These are phyloP conservation scores for Colletotrichum liaoningense DNA, from an alignment of 2,329 filamentous ascomycete genomes.

Conservation along the genomic window DNA sequence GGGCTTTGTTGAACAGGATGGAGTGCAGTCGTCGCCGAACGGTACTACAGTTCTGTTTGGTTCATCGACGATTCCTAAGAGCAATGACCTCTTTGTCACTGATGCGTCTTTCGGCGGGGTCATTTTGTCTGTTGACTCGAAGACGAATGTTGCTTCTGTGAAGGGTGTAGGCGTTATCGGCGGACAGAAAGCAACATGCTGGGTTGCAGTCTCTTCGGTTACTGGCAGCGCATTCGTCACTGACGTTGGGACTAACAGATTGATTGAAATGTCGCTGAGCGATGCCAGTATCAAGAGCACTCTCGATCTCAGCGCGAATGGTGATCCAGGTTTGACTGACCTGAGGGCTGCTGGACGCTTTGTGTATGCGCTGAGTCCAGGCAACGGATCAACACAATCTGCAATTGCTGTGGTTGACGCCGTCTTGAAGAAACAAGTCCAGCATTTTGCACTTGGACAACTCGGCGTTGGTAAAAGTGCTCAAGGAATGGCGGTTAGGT, in stretches of 20 bases:
- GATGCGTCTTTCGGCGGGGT: constrained; percentile 69
- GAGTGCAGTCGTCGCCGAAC: constrained; percentile 53
- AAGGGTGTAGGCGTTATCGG: constrained; percentile 54
- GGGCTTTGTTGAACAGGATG: constrained; percentile 39
- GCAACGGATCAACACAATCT: constrained; percentile 55
- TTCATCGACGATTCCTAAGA: constrained; percentile 56
- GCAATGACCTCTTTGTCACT: constrained; percentile 61
- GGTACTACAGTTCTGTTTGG: constrained; percentile 71
- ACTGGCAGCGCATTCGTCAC: constrained; percentile 68
- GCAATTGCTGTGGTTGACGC: constrained; percentile 53
- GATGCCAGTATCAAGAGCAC: constrained; percentile 59
- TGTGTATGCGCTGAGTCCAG: constrained; percentile 67
- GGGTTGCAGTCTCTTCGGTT: constrained; percentile 60
- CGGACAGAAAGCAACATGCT: constrained; percentile 68
- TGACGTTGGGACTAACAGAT: constrained; percentile 61
- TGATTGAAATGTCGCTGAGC: constrained; percentile 66
- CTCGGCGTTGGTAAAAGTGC: constrained; percentile 15
- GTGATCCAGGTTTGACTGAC: constrained; percentile 67
- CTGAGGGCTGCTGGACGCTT: constrained; percentile 62
- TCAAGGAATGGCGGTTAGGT: constrained; percentile 25
- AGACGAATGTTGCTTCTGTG: constrained; percentile 45
- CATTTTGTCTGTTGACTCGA: constrained; percentile 55
- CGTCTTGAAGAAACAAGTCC: constrained; percentile 11
- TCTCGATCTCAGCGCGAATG: constrained; percentile 56
- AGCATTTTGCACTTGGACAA: constrained; percentile 1